Base-by-base conservation (phyloP, 495 filamentous ascomycete genomes). In the Tricharina praecox region DNA sequence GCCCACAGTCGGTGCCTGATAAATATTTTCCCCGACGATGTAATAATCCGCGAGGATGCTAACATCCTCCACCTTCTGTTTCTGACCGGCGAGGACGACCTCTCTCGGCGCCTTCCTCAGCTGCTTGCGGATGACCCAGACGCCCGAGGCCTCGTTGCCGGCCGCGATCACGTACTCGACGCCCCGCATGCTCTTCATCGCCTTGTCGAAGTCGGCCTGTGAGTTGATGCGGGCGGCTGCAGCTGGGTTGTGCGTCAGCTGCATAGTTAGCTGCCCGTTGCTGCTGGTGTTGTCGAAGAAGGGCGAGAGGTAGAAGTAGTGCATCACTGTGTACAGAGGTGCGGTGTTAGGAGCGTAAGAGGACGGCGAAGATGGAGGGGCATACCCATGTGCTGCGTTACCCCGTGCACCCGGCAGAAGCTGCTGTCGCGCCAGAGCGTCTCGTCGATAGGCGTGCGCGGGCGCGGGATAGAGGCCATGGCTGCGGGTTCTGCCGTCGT, bases 61-160 rank as follows among this genome's bases (percentile, higher is more conserved):
- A 11, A 93, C 68, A 55, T 85, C 77, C 50, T 80, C 76, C 52
- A 60, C 66, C 51, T 60, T 68, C 9, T 39, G 40, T 26, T n/a
- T 43, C 24, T 26, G 3, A 9, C 55, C 55, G 0, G 65, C 72
- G 18, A 93, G 69, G 52, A 85, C 76, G 48, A 79, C 76, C 55
- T 59, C 65, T 52, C 58, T 68, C 3, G 47, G 39, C 11, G 48
- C 41, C 39, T 74, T 70, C 38, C 86, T 70, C 18, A 71, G 76
- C 63, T 96, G 90, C 68, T 93, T 93, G 54, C 85, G 78, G 48
- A 97, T 84, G 1, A 93, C 81, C 85, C 85, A 97, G 18, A 93
- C 72, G 18, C 85, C 83, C 15, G 70, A 75, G 13, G 70, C 69
- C 28, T 67, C 65, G 2, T 71, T 75, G 3, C 74, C 78, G 28